Conservation (phyloP, 768 basidiomycete species). For the Galerina sulciceps region DNA sequence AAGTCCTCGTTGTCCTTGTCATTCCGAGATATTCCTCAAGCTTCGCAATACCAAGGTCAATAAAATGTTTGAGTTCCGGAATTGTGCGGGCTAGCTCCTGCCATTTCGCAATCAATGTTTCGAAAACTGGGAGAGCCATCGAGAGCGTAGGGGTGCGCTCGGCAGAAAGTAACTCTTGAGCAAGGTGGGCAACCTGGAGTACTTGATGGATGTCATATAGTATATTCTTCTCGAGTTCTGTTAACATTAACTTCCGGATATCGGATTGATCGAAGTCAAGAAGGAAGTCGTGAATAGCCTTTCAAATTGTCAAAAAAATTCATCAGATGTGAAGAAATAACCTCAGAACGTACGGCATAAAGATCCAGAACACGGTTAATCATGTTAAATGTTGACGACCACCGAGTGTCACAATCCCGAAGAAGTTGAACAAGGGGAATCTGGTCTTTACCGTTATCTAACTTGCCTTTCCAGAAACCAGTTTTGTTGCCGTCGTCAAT, state of each 20-base stretch:
- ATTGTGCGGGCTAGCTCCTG: neutral
- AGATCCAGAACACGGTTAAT: constrained; percentile 28
- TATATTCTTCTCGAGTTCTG: constrained; percentile 14
- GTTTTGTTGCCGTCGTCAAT: constrained; percentile 29
- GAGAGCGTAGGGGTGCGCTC: constrained; percentile 35
- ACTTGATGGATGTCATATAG: constrained; percentile 27
- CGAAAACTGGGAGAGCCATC: constrained; percentile 30
- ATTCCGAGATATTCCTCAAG: constrained; percentile 7
- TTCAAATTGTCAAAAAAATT: neutral
- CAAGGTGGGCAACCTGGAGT: constrained; percentile 23
- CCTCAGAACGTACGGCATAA: constrained; percentile 18
- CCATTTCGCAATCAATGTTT: constrained; percentile 23
- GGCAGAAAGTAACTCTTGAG: constrained; percentile 30
- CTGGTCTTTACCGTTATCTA: too few species aligned
- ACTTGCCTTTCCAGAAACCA: constrained; percentile 5
- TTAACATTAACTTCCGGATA: too few species aligned
- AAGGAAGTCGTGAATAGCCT: too few species aligned
- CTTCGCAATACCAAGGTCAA: neutral
- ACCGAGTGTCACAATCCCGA: constrained; percentile 31
- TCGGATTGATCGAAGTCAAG: too few species aligned
- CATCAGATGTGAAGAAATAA: too few species aligned
- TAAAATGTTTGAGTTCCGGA: constrained; percentile 4
- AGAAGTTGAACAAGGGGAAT: constrained; percentile 23
- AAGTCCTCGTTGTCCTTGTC: neutral
- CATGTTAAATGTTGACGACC: constrained; percentile 39